Conservation (phyloP, 2,329 filamentous ascomycete species). For the Trichoderma hamatum region DNA sequence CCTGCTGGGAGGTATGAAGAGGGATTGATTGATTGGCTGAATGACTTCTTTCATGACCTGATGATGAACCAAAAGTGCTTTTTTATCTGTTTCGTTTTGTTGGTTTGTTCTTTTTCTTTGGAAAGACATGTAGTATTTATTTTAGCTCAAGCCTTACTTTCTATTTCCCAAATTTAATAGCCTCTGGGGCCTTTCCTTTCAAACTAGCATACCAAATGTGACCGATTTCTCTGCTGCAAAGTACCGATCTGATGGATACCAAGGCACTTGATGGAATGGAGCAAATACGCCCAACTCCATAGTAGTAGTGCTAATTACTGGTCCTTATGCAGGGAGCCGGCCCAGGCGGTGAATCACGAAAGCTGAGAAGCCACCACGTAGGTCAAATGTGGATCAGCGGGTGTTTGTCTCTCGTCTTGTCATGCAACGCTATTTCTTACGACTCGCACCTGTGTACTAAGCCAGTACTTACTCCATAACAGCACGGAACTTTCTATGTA, state of each 20-base stretch:
- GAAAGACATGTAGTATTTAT: slow-evolving; percentile 4
- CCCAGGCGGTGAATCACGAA: slow-evolving; percentile 15
- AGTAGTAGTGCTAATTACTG: background rate
- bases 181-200: background rate
- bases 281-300: background rate
- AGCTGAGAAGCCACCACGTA: slow-evolving; percentile 25
- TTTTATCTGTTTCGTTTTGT: background rate
- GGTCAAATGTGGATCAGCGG: slow-evolving; percentile 13
- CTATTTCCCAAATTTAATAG: background rate
- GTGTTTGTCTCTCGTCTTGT: background rate
- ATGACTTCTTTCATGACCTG: slow-evolving; percentile 15
- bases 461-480: background rate
- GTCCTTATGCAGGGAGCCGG: background rate
- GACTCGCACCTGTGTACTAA: background rate
- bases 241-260: background rate
- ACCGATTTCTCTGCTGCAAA: background rate
- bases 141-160: background rate
- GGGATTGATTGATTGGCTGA: slow-evolving; percentile 9
- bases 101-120: background rate
- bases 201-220: background rate
- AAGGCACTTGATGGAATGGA: background rate
- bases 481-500: background rate
- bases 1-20: slow-evolving; percentile 8
- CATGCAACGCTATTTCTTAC: background rate
- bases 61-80: slow-evolving; percentile 11